Base-by-base conservation (phyloP, 2,329 filamentous ascomycete species). In the Venturia carpophila region DNA sequence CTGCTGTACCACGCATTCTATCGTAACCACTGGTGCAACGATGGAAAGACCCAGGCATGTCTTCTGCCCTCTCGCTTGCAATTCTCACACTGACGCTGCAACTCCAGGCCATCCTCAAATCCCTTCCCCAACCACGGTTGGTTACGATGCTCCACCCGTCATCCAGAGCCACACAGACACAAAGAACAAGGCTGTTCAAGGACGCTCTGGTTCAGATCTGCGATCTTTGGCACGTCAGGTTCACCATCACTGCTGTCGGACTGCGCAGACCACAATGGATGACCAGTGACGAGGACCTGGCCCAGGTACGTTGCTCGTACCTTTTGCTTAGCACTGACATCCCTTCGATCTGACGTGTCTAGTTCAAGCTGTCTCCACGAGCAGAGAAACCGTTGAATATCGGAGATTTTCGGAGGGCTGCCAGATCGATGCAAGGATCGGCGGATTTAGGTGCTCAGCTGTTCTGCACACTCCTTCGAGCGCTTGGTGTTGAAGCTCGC, bases 1-100 rank as follows among this genome's bases (percentile, higher is more conserved):
- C 80, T 99, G 1, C 76, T 99, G 19, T 85, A 86, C 11, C 91
- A 97, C 74, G 83, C 87, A 19, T 83, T 89, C 69, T 80, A 85
- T 66, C 86, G 92, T 65, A 99, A 97, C 72, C 79, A 84, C 64
- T 97, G 93, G 91, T 97, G 92, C 76, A 96, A 96, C 71, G 88
- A 93, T 72, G 70, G 78, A 17, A 77, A 82, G 65, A 84, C 90
- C 10, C 91, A 96, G 72, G 82, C 79, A 68, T 47, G 66, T 64
- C 47, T 30, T 27, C 11, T 3, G 24, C 39, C 34, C 15, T 27
- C 19, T 7, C 27, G 30, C 52, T 42, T n/a, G 4, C 6, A 56
- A 9, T 37, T 13, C 39, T 41, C 43, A 64, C 69, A 13, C 58
- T 76, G 30, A 71, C 37, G 15, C 71, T 34, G 75, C 21, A 19